phyloP scores from a whole-genome alignment of 148 eudicot genomes.

The Rhododendron griersonianum region DNA sequence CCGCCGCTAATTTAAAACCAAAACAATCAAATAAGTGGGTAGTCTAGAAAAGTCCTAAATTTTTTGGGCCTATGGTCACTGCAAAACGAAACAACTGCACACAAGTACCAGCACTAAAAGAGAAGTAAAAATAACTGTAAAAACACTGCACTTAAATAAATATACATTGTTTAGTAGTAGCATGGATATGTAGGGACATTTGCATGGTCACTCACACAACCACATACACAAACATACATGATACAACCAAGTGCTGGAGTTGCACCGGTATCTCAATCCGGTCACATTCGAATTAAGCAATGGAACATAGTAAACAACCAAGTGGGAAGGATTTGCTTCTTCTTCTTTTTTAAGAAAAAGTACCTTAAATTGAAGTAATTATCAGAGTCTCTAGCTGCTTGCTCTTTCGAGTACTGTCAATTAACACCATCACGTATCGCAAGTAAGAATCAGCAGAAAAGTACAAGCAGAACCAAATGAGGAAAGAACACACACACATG shows the following conservation, averaged over 20 bases:
- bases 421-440: background rate
- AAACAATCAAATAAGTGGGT: background rate
- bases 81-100: background rate
- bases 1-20: background rate
- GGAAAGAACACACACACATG: background rate
- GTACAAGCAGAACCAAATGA: background rate
- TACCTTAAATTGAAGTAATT: conserved; percentile 93
- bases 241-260: background rate
- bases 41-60: background rate
- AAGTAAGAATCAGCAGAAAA: background rate
- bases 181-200: background rate
- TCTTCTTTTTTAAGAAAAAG: background rate
- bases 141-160: background rate
- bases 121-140: background rate
- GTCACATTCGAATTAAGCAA: background rate
- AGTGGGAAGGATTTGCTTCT: background rate
- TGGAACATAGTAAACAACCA: background rate
- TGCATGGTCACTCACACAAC: background rate
- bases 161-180: background rate
- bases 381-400: conserved; percentile 85
- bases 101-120: background rate
- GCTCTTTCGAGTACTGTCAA: conserved; percentile 58
- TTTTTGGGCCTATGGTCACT: background rate
- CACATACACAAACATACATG: background rate
- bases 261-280: background rate